Conservation (phyloP, 345 rosid genomes). For the Cardamine chenopodiifolia region DNA sequence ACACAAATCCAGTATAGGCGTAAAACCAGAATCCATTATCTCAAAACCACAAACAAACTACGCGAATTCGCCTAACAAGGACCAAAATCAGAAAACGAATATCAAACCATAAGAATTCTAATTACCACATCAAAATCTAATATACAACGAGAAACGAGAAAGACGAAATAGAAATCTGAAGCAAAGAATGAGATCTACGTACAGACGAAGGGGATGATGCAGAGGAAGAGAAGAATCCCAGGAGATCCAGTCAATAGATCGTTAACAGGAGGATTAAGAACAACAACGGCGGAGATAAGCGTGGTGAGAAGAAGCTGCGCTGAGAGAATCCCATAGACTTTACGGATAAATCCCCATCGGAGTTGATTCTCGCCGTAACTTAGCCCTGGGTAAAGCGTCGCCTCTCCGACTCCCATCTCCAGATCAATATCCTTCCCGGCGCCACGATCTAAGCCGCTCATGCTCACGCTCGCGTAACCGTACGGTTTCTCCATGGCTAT, state of each 20-base stretch:
- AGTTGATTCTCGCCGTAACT: slow-evolving; percentile 83
- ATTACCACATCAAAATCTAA: background rate
- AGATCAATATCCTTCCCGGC: slow-evolving; percentile 51
- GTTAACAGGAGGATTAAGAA: slow-evolving; percentile 70
- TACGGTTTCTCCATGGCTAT: slow-evolving; percentile 48
- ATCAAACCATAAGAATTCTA: background rate
- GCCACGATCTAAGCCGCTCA: slow-evolving; percentile 30
- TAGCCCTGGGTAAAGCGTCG: slow-evolving; percentile 76
- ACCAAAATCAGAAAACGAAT: background rate
- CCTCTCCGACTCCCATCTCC: slow-evolving; percentile 69
- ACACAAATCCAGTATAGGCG: background rate
- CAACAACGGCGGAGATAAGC: slow-evolving; percentile 65
- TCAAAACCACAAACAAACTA: background rate
- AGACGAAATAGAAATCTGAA: background rate
- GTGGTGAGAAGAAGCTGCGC: slow-evolving; percentile 88
- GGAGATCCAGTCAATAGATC: slow-evolving; percentile 66
- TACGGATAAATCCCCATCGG: slow-evolving; percentile 93
- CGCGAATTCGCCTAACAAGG: background rate
- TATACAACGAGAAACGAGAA: background rate
- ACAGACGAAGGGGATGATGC: slow-evolving; percentile 76
- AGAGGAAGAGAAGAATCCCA: slow-evolving; percentile 72
- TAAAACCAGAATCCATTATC: background rate
- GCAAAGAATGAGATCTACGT: slow-evolving; percentile 40
- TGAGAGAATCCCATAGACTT: slow-evolving; percentile 83
- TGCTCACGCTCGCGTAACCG: slow-evolving; percentile 61